Conservation (phyloP, 208 protist species). For the Polymyxa betae region DNA sequence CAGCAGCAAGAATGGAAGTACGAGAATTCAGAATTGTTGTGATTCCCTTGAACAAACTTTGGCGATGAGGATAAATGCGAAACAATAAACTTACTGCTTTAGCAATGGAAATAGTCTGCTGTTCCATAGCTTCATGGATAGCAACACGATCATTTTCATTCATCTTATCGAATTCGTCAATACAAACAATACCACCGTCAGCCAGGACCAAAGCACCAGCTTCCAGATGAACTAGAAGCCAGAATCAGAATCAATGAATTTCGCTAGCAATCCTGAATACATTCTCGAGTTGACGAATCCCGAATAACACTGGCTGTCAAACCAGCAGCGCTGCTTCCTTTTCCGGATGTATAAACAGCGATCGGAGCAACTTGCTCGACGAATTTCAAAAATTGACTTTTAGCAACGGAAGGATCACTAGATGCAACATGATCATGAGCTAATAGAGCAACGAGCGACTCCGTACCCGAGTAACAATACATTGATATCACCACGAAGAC, state of each 20-base stretch:
- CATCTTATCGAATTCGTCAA: slow-evolving; percentile 99
- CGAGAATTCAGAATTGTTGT: slow-evolving; percentile 99
- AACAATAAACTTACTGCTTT: slow-evolving; percentile 74
- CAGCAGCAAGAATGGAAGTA: slow-evolving; percentile 97
- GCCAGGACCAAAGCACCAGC: slow-evolving; percentile 99
- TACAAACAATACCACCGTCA: slow-evolving; percentile 99
- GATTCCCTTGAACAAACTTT: slow-evolving; percentile 89
- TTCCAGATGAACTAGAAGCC: slow-evolving; percentile 95
- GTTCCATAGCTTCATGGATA: slow-evolving; percentile 99
- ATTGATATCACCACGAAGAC: slow-evolving; percentile 89
- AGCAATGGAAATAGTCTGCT: slow-evolving; percentile 98
- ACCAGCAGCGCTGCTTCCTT: slow-evolving; percentile 84
- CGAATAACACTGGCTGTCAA: slow-evolving; percentile 84
- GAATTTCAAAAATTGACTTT: slow-evolving; percentile 98
- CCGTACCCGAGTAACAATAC: slow-evolving; percentile 93
- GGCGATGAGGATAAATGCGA: not conserved
- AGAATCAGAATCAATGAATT: not conserved
- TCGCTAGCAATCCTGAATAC: not conserved
- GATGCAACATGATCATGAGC: not conserved
- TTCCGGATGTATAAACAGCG: slow-evolving; percentile 98
- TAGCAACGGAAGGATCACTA: slow-evolving; percentile 96
- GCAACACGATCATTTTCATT: slow-evolving; percentile 88
- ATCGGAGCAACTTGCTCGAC: slow-evolving; percentile 84
- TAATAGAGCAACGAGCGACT: not conserved
- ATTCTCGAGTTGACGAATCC: slow-evolving; percentile 72